A percentile compares a stretch with the other conserved stretches of the same genome.
These are phyloP conservation scores for Eucalyptus regnans DNA, from an alignment of 345 rosid genomes.

Conservation along the genomic window DNA sequence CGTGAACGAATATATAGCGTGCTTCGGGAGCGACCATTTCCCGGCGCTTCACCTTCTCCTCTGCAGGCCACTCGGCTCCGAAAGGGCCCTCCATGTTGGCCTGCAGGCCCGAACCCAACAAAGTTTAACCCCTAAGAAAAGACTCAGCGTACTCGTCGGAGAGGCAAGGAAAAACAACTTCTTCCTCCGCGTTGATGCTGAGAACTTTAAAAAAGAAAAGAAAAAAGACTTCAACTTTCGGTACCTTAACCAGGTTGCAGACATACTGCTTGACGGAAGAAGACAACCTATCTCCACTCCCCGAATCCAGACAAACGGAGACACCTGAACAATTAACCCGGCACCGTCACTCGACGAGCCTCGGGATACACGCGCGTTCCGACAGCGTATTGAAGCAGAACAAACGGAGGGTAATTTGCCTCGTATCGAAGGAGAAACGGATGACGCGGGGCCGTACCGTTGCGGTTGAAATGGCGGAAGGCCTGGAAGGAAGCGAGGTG, in stretches of 20 bases:
- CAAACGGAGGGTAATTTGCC: neutral
- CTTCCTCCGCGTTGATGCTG: neutral
- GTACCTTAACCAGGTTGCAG: conserved; percentile 56
- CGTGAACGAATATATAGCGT: conserved; percentile 44
- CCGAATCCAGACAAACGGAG: conserved; percentile 45
- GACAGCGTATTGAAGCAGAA: neutral
- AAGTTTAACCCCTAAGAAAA: neutral
- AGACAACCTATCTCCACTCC: conserved; percentile 61
- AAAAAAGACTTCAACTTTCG: neutral
- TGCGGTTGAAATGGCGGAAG: conserved; percentile 34
- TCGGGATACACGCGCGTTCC: neutral
- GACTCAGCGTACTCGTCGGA: neutral
- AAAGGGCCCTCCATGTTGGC: conserved; percentile 67
- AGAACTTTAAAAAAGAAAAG: neutral
- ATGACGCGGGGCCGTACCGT: conserved; percentile 21
- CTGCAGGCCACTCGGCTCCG: conserved; percentile 61
- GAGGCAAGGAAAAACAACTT: neutral
- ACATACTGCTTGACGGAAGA: conserved; percentile 35
- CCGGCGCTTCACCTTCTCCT: conserved; percentile 71
- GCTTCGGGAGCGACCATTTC: conserved; percentile 79
- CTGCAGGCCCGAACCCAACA: conserved; percentile 7
- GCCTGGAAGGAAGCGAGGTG: conserved; percentile 54
- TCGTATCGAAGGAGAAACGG: neutral
- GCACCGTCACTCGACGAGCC: neutral
- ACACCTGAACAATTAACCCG: conserved; percentile 23